phyloP scores from a whole-genome alignment of 2,329 filamentous ascomycete species.

The Paecilomyces dactylethromorphus region DNA sequence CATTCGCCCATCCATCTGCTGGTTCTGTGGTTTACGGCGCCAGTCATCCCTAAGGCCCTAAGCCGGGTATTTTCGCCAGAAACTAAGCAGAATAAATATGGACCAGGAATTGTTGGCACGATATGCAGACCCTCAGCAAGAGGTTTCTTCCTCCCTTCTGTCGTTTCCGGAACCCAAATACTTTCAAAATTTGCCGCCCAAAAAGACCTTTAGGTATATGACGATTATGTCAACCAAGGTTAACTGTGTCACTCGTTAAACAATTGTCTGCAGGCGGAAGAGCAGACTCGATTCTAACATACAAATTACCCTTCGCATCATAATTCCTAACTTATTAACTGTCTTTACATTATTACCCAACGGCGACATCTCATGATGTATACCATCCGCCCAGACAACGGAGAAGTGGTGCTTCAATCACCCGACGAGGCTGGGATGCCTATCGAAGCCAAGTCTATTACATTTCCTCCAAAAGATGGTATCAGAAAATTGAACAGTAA shows the following conservation, averaged over 20 bases:
- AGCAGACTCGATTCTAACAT: background rate
- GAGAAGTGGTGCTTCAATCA: background rate
- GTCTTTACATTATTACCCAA: background rate
- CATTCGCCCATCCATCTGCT: background rate
- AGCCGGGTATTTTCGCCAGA: background rate
- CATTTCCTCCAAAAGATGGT: background rate
- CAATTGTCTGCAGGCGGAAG: background rate
- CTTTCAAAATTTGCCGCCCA: background rate
- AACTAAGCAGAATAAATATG: background rate
- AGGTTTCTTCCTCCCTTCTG: background rate
- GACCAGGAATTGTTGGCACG: background rate
- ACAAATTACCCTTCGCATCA: background rate
- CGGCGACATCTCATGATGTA: background rate
- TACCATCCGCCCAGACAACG: background rate
- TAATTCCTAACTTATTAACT: background rate
- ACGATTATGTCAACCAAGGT: background rate
- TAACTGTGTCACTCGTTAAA: background rate
- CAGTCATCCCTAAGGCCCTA: background rate
- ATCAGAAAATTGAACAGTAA: background rate
- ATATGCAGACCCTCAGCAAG: background rate
- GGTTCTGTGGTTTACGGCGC: background rate
- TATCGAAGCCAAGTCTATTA: background rate
- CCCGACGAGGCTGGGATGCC: background rate
- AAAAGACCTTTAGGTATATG: background rate
- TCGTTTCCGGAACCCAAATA: background rate